A percentile compares a stretch with the other conserved stretches of the same genome.
phyloP scores from a whole-genome alignment of 805 yeast species.

The Sugiyamaella boreocaroliniensis region DNA sequence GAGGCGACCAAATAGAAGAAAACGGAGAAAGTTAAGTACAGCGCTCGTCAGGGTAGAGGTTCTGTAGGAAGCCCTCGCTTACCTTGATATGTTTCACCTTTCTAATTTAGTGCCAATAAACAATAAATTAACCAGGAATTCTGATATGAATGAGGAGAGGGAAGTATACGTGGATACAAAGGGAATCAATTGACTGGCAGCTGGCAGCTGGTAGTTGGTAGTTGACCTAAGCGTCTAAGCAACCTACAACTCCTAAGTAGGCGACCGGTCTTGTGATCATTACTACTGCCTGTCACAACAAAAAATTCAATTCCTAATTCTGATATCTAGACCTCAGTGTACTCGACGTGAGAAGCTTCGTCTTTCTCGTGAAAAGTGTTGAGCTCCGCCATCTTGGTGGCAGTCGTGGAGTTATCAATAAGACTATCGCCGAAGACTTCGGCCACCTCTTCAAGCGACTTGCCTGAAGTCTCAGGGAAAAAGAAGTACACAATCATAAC shows the following conservation, averaged over 20 bases:
- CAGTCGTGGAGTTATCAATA: constrained; percentile 1
- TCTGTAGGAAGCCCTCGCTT: no score
- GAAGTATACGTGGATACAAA: no score
- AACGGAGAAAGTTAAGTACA: background rate
- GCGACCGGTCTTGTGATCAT: no score
- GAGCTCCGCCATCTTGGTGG: background rate
- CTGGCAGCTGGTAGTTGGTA: no score
- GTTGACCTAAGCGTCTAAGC: no score
- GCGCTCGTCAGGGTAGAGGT: no score
- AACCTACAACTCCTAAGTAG: no score
- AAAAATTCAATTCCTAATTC: background rate
- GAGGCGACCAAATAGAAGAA: background rate
- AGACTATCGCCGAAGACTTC: constrained; percentile 34
- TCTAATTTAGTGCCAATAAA: no score
- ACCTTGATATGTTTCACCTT: no score
- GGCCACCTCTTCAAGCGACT: constrained; percentile 40
- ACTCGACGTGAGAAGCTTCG: constrained; percentile 1
- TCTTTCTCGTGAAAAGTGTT: background rate
- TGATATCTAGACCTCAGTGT: background rate
- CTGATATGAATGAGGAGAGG: no score
- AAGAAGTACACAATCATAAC: constrained; percentile 29
- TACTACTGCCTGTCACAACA: background rate
- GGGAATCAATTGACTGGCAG: no score
- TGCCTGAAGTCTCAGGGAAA: constrained; percentile 40
- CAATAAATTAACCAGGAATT: no score